Base-by-base conservation (phyloP, 768 basidiomycete genomes). In the Daedaleopsis nitida region DNA sequence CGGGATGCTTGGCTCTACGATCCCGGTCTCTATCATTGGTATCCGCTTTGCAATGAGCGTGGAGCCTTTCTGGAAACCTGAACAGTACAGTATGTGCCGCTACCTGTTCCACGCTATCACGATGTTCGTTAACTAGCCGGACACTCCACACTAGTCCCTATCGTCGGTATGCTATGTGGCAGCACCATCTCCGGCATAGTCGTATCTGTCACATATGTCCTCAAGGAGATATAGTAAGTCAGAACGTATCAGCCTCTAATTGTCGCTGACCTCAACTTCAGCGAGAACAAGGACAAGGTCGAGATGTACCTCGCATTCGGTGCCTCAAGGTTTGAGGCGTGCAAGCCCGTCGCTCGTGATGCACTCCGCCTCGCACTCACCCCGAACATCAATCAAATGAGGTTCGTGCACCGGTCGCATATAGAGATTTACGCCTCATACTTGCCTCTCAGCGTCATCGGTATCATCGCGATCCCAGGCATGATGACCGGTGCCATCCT, bases 401-500 rank as follows among this genome's bases (percentile, higher is more conserved):
- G 90, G 88, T 86, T 42, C 43, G 75, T 59, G 5, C 43, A 52
- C 52, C n/a, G 24, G 21, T 1, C 19, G 32, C 8, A 23, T 21
- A 5, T 27, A 50, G 32, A 27, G 47, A 21, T 27, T 49, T 14
- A 52, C 5, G 27, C 1, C 27, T 45, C 8, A 42, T 7, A 7
- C 44, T 32, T 16, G 44, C 42, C 38, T n/a, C 35, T 11, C 58
- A 91, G 89, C 68, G 87, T 91, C 49, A 77, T 89, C 9, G 88
- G 89, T 7, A 87, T 89, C 58, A 89, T 91, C 57, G 76, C 88
- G n/a, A 91, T 90, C 57, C 89, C 89, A 1, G 92, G 92, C 3
- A 94, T 92, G 91, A 93, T 95, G 91, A 92, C 91, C 0, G 94
- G 94, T 65, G 91, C 94, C 5, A 88, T 96, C 62, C 85, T 95